Evolutionary conservation across 75 land plant genomes (phyloP), one percentile per base, ranked within the genome.

Genomic region (Isoetes taiwanensis): DNA sequence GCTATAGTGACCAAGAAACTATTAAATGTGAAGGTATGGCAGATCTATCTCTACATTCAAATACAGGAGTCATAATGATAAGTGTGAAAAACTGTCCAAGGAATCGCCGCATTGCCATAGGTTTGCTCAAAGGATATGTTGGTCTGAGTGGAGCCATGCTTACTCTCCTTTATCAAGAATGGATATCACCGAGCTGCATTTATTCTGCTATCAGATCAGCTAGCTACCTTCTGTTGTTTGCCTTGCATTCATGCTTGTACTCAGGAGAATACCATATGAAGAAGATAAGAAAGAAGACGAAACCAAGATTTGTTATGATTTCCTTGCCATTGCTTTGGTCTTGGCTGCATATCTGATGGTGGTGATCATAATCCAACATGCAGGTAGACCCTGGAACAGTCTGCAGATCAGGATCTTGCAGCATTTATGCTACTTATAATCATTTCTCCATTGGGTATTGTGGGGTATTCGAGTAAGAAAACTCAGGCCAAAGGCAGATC

Each of bases 131-230:
- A 19, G 50, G 50, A 46, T 46, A 46, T 23, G 50, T 46, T 6
- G 50, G 50, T 4, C 50, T 46, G 21, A 46, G 50, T n/a, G 50
- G 50, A 6, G 50, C 50, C 16, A 46, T 46, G 50, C 50, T 46
- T n/a, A 46, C 6, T 46, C 50, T 46, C 16, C n/a, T 46, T 23
- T 46, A 46, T n/a, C 6, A 46, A 23, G 50, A 19, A 46, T 23
- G 50, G 50, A 6, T 6, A 46, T 16, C 16, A 23, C 50, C 50
- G 21, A 8, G 50, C 5, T 8, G 4, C 5, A 8, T 46, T 46
- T 23, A 46, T 46, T n/a, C 50, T 46, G 12, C 16, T 46, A n/a
- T n/a, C n/a, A n/a, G n/a, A 46, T 46, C 16, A 23, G 21, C n/a
- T 46, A 23, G 50, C 23, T 46, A 6, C 50, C 50, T 6, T 46